Base-by-base conservation (phyloP, 2,329 filamentous ascomycete genomes). In the Fusarium kyushuense region DNA sequence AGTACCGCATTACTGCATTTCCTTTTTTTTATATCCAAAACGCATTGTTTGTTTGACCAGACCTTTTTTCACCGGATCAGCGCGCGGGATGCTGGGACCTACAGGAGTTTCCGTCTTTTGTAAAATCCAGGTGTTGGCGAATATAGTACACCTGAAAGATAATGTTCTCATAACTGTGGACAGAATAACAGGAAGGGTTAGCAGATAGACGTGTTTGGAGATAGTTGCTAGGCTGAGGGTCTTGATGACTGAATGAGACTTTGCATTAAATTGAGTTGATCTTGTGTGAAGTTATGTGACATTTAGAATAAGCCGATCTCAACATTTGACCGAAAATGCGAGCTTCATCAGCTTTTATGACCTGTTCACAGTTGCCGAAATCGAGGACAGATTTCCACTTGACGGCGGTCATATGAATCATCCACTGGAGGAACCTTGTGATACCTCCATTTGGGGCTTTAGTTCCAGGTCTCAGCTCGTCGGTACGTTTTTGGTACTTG, bases 181-280 rank as follows among this genome's bases (percentile, higher is more conserved):
- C 46, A 58, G 48, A 51, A 56, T 52, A 69, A 61, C 48, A 46
- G 47, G 57, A 58, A 35, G 41, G 57, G 29, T 48, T 69, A 53
- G 66, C 53, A 62, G 65, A 59, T 73, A 68, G 65, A 71, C 63
- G 56, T 72, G 70, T 65, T 58, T 42, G 57, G 54, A 53, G 43
- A 57, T 58, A 56, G 59, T 72, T 65, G 42, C 47, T 64, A 54
- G 63, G 54, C 43, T 57, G 58, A 51, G 40, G 57, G 57, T 65
- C 67, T 63, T 74, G 69, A 74, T 65, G 72, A 74, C 48, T 74
- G 71, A 74, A 74, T 74, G 72, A 74, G 47, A 74, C 62, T 69
- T 70, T 54, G 58, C 64, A 68, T 56, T 58, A 68, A 57, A 57
- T 51, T 27, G 27, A 33, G 29, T 27, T 29, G 25, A 8, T 9